These are phyloP conservation scores for Phylloporus arenicola DNA, from an alignment of 768 basidiomycete genomes.

Conservation along the genomic window DNA sequence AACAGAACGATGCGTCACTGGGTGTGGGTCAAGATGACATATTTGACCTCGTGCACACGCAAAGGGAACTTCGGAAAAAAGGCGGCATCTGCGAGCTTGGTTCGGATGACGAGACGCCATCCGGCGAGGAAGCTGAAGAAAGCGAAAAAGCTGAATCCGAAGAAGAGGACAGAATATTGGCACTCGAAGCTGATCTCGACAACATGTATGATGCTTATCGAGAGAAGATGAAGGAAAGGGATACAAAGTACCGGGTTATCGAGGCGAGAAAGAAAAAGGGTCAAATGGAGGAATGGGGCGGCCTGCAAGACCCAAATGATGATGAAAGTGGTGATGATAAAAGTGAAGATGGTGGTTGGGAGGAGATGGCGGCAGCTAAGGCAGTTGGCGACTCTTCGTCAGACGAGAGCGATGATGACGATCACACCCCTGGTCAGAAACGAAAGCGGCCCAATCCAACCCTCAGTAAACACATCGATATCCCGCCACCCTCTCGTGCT, in stretches of 20 bases:
- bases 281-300: slow-evolving; percentile 77
- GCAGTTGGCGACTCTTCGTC: slow-evolving; percentile 43
- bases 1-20: slow-evolving; percentile 71
- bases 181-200: slow-evolving; percentile 84
- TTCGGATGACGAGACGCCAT: slow-evolving; percentile 40
- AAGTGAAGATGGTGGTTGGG: slow-evolving; percentile 62
- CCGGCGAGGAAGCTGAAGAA: slow-evolving; percentile 37
- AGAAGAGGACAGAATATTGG: slow-evolving; percentile 53
- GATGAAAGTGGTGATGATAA: slow-evolving; percentile 35
- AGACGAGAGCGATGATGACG: slow-evolving; percentile 45
- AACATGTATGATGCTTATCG: slow-evolving; percentile 85
- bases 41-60: slow-evolving; percentile 74
- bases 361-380: slow-evolving; percentile 55
- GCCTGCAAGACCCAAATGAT: slow-evolving; percentile 49
- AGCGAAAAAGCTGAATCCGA: slow-evolving; percentile 54
- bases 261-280: slow-evolving; percentile 70
- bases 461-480: slow-evolving; percentile 32
- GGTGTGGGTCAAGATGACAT: slow-evolving; percentile 77
- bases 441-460: slow-evolving; percentile 32
- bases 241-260: slow-evolving; percentile 82
- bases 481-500: slow-evolving; percentile 45
- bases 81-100: slow-evolving; percentile 35
- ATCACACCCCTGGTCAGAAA: slow-evolving; percentile 34
- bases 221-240: slow-evolving; percentile 71
- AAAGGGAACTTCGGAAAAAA: slow-evolving; percentile 40